Evolutionary conservation across 805 yeast genomes (phyloP).

Genomic region (Kuraishia ogatae): DNA sequence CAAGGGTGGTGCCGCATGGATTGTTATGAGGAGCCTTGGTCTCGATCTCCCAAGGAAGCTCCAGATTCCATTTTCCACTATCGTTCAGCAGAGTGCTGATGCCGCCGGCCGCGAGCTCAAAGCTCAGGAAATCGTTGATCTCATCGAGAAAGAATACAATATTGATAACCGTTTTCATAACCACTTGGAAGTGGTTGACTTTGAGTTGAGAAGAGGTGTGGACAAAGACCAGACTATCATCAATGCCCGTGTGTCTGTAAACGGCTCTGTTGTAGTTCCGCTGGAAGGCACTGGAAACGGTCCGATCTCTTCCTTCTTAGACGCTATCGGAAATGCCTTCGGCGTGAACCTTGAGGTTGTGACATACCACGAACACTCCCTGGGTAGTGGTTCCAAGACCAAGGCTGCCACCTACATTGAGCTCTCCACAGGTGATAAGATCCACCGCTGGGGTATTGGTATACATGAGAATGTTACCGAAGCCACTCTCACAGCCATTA

Average conservation of each 20-base stretch:
- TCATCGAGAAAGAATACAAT: conserved; percentile 56
- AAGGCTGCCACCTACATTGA: conserved; percentile 71
- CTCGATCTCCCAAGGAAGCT: conserved; percentile 76
- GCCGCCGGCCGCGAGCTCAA: conserved; percentile 62
- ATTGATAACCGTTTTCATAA: conserved; percentile 26
- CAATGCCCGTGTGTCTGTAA: conserved; percentile 38
- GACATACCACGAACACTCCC: conserved; percentile 71
- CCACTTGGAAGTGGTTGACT: conserved; percentile 28
- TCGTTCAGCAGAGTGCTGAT: conserved; percentile 67
- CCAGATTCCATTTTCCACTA: conserved; percentile 66
- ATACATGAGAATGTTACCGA: conserved; percentile 83
- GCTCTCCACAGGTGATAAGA: conserved; percentile 15
- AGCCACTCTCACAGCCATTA: conserved; percentile 66
- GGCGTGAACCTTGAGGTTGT: conserved; percentile 49
- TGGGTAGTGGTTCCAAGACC: conserved; percentile 63
- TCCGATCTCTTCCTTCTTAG: conserved; percentile 67
- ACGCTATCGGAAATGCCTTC: conserved; percentile 46
- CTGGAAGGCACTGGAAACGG: conserved; percentile 71
- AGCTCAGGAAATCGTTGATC: conserved; percentile 50
- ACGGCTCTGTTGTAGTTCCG: conserved; percentile 24
- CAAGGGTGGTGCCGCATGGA: conserved; percentile 88
- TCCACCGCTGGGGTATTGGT: conserved; percentile 80
- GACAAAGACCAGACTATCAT: conserved; percentile 29
- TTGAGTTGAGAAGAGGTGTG: conserved; percentile 25
- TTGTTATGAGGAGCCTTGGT: conserved; percentile 65